Evolutionary conservation across 495 filamentous ascomycete genomes (phyloP).

Genomic region (Paragyromitra xinjiangensis): DNA sequence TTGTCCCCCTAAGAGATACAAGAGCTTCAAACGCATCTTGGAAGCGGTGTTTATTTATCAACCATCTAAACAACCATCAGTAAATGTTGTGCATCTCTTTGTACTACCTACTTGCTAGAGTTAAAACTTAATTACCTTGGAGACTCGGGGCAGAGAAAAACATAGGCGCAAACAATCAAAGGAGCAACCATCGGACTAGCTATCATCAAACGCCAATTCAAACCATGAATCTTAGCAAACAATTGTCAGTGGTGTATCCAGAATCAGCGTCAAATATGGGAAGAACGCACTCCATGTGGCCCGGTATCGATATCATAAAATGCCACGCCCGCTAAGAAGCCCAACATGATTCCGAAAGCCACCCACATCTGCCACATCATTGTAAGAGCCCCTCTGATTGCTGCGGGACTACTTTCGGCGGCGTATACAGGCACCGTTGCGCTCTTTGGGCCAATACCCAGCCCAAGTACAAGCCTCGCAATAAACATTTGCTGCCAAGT

Average conservation of each 20-base stretch:
- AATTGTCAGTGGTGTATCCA: constrained; percentile 54
- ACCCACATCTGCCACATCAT: constrained; percentile 90
- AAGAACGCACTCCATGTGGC: constrained; percentile 57
- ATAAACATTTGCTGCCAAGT: constrained; percentile 71
- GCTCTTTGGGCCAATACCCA: constrained; percentile 83
- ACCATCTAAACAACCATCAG: constrained; percentile 66
- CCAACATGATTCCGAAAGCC: constrained; percentile 81
- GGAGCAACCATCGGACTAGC: constrained; percentile 79
- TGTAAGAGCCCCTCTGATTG: constrained; percentile 76
- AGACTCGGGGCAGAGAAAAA: constrained; percentile 78
- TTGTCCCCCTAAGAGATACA: constrained; percentile 69
- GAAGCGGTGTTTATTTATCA: constrained; percentile 73
- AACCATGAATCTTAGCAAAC: constrained; percentile 63
- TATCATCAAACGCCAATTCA: constrained; percentile 86
- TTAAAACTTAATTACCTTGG: constrained; percentile 62
- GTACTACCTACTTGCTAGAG: constrained; percentile 63
- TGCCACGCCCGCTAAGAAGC: constrained; percentile 73
- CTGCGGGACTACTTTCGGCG: constrained; percentile 75
- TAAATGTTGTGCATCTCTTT: constrained; percentile 28
- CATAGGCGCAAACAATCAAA: constrained; percentile 71
- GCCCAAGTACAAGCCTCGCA: constrained; percentile 57
- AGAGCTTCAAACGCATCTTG: constrained; percentile 72
- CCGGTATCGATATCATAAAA: constrained; percentile 72
- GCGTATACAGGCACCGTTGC: constrained; percentile 81
- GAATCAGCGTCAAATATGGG: neutral